Evolutionary conservation across 768 basidiomycete species (phyloP).

Genomic region (Cyathus striatus): DNA sequence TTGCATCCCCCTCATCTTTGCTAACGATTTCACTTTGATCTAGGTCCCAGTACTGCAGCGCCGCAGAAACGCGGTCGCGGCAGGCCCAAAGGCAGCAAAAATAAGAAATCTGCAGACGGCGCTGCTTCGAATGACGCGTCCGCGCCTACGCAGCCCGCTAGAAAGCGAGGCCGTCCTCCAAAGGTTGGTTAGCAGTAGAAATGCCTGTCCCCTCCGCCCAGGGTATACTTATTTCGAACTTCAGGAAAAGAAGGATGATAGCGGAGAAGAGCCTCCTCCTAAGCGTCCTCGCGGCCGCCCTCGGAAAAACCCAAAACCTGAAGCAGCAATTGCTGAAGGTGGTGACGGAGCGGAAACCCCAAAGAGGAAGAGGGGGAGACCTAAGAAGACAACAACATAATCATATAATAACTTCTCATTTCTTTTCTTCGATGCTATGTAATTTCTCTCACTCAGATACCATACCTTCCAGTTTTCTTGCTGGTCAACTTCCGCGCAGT

Average conservation of each 20-base stretch:
- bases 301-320: slow-evolving; percentile 58
- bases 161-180: slow-evolving; percentile 66
- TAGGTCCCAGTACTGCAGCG: slow-evolving; percentile 33
- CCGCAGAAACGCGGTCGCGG: slow-evolving; percentile 80
- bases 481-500: slow-evolving; percentile 23
- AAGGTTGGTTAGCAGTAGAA: slow-evolving; percentile 37
- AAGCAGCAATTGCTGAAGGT: slow-evolving; percentile 26
- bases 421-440: slow-evolving; percentile 6
- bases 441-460: slow-evolving; percentile 11
- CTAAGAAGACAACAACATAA: slow-evolving; percentile 40
- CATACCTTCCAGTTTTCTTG: slow-evolving; percentile 11
- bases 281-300: slow-evolving; percentile 76
- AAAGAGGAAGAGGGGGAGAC: slow-evolving; percentile 73
- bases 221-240: slow-evolving; percentile 6
- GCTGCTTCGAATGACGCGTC: slow-evolving; percentile 28
- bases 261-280: slow-evolving; percentile 42
- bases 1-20: slow-evolving; percentile 17
- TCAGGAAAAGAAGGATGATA: slow-evolving; percentile 39
- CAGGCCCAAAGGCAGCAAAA: slow-evolving; percentile 86
- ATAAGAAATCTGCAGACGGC: slow-evolving; percentile 39
- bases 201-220: not conserved
- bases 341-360: slow-evolving; percentile 41
- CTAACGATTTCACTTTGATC: slow-evolving; percentile 18
- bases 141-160: slow-evolving; percentile 27
- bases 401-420: slow-evolving; percentile 11